A percentile compares a stretch with the other conserved stretches of the same genome.
Conservation (phyloP, 352 stramenopile species). For the Globisporangium cederbergense region DNA sequence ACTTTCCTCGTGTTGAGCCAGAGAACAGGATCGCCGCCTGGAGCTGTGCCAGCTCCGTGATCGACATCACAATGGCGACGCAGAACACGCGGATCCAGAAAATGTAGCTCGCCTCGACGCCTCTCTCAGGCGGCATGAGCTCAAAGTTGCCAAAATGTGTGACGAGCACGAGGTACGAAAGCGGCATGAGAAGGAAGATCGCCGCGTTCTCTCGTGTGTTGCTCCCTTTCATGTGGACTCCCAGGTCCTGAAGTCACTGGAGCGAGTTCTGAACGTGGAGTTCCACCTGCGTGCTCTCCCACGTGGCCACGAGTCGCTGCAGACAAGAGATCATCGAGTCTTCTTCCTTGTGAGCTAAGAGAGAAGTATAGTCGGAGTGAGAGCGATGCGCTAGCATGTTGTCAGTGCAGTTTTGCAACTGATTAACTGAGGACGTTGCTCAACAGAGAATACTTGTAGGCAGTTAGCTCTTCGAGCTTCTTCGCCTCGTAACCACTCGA, state of each 20-base stretch:
- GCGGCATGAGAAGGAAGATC: conserved; percentile 1
- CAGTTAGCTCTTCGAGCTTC: too few species aligned
- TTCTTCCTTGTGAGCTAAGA: too few species aligned
- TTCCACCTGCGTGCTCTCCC: neutral
- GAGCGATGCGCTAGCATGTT: too few species aligned
- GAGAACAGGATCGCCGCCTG: neutral
- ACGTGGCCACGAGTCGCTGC: neutral
- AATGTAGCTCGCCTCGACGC: neutral
- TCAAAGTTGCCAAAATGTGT: neutral
- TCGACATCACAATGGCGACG: neutral
- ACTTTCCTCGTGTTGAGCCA: neutral
- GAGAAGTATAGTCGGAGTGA: too few species aligned
- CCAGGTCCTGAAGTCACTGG: neutral
- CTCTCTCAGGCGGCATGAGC: neutral
- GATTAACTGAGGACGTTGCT: too few species aligned
- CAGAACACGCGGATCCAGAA: neutral
- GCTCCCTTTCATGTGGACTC: neutral
- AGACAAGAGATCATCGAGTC: neutral
- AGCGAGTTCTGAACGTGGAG: neutral
- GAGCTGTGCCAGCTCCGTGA: conserved; percentile 1
- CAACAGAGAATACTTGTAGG: too few species aligned
- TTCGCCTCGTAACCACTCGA: too few species aligned
- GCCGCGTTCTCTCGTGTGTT: neutral
- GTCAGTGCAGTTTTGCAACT: too few species aligned
- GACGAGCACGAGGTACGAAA: conserved; percentile 1